Evolutionary conservation across 139 green algal genomes (phyloP).

Genomic region (Astrephomene gubernaculifera): DNA sequence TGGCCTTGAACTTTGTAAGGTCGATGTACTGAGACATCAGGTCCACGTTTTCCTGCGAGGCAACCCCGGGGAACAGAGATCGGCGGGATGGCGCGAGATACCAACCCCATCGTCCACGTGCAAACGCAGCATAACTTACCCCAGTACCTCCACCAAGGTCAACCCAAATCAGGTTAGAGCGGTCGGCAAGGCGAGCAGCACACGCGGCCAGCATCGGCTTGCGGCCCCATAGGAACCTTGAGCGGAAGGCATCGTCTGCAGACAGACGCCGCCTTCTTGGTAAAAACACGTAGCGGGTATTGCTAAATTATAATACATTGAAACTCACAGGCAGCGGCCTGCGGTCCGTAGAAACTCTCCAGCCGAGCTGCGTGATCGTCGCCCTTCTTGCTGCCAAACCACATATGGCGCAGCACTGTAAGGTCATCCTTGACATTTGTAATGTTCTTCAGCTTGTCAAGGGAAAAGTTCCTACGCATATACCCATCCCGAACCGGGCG

Average conservation of each 20-base stretch:
- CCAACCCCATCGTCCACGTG: background rate
- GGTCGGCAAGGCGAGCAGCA: constrained; percentile 81
- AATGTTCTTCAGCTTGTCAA: constrained; percentile 57
- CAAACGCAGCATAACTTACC: constrained; percentile 55
- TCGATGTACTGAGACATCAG: constrained; percentile 95
- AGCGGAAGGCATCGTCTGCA: constrained; percentile 95
- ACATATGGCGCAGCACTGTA: constrained; percentile 85
- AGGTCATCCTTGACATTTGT: constrained; percentile 79
- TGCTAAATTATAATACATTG: background rate
- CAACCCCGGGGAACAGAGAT: constrained; percentile 1
- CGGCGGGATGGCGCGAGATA: constrained; percentile 6
- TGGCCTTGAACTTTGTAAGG: constrained; percentile 90
- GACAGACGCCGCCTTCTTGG: background rate
- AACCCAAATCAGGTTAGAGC: constrained; percentile 89
- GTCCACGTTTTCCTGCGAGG: constrained; percentile 91
- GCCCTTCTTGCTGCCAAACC: constrained; percentile 80
- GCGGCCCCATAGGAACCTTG: constrained; percentile 94
- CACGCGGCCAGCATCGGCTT: constrained; percentile 91
- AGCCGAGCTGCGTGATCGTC: constrained; percentile 83
- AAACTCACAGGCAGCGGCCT: constrained; percentile 80
- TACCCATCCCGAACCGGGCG: constrained; percentile 27
- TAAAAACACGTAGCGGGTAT: background rate
- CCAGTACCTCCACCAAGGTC: constrained; percentile 95
- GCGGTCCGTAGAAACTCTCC: constrained; percentile 87
- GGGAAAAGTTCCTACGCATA: constrained; percentile 14